phyloP scores from a whole-genome alignment of 257 asterid species.

The Cordia subcordata region DNA sequence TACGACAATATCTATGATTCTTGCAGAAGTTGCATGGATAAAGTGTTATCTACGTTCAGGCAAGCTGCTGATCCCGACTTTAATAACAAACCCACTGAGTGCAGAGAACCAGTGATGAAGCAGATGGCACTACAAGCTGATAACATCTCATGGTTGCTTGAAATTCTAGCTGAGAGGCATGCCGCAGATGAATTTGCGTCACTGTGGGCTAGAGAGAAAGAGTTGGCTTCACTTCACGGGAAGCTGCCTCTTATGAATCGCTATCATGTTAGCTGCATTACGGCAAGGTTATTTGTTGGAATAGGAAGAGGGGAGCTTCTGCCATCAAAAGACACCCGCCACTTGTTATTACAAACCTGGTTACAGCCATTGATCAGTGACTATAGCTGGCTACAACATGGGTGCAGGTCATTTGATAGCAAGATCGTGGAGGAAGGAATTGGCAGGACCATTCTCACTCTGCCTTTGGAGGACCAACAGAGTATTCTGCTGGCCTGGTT shows the following conservation, averaged over 20 bases:
- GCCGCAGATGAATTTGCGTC: conserved; percentile 72
- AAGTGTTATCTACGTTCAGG: conserved; percentile 50
- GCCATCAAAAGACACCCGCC: conserved; percentile 73
- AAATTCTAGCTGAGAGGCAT: conserved; percentile 61
- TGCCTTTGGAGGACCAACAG: conserved; percentile 89
- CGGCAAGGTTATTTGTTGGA: conserved; percentile 72
- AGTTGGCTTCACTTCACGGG: conserved; percentile 56
- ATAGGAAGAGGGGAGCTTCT: conserved; percentile 89
- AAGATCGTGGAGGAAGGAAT: conserved; percentile 91
- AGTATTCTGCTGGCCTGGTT: conserved; percentile 73
- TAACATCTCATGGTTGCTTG: conserved; percentile 81
- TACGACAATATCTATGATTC: conserved; percentile 52
- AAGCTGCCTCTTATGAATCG: conserved; percentile 45
- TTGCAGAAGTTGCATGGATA: conserved; percentile 55
- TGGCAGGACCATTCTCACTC: conserved; percentile 77
- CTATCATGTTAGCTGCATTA: conserved; percentile 65
- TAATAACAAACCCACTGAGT: conserved; percentile 12
- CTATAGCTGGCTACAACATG: conserved; percentile 82
- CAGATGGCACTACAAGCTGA: conserved; percentile 60
- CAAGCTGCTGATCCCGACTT: conserved; percentile 60
- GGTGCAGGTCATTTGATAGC: conserved; percentile 75
- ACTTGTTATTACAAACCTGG: conserved; percentile 63
- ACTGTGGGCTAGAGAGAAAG: conserved; percentile 64
- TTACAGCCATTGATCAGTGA: conserved; percentile 74
- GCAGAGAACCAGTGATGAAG: conserved; percentile 39